Evolutionary conservation across 352 stramenopile genomes (phyloP).

Genomic region (Phytophthora palmivora): DNA sequence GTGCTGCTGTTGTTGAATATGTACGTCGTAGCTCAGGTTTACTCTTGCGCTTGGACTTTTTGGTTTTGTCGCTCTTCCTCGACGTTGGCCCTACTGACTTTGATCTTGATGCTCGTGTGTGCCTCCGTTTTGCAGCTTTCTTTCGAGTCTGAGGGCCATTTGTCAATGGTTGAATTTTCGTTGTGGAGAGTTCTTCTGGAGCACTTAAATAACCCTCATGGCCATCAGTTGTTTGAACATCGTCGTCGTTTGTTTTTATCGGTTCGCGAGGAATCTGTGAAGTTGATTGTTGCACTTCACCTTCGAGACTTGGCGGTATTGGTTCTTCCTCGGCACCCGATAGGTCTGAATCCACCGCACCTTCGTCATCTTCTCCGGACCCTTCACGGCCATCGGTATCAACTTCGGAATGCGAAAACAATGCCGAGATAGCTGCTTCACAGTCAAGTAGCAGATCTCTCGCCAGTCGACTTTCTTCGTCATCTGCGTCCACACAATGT

Average conservation of each 20-base stretch:
- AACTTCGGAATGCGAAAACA: constrained; percentile 43
- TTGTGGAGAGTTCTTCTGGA: constrained; percentile 31
- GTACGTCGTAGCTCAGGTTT: constrained; percentile 21
- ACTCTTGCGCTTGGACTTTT: constrained; percentile 28
- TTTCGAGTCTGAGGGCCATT: constrained; percentile 8
- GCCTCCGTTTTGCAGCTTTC: constrained; percentile 28
- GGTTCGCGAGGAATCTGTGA: background rate
- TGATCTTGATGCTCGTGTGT: constrained; percentile 20
- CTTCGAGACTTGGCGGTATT: constrained; percentile 50
- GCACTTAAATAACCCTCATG: constrained; percentile 45
- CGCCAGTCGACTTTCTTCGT: constrained; percentile 31
- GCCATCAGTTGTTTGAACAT: constrained; percentile 1
- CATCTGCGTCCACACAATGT: constrained; percentile 13
- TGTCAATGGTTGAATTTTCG: constrained; percentile 15
- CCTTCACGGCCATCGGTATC: constrained; percentile 30
- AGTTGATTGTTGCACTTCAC: constrained; percentile 9
- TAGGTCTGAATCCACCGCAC: constrained; percentile 61
- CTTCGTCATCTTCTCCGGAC: constrained; percentile 12
- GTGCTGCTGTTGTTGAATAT: constrained; percentile 4
- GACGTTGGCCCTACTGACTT: constrained; percentile 17
- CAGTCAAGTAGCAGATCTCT: constrained; percentile 63
- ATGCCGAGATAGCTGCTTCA: constrained; percentile 64
- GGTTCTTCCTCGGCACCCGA: constrained; percentile 71
- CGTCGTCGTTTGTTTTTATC: background rate
- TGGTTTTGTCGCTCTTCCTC: constrained; percentile 41